These are phyloP conservation scores for Microbotryomycetes sp. DNA, from an alignment of 1,284 basidiomycete species.

Conservation along the genomic window DNA sequence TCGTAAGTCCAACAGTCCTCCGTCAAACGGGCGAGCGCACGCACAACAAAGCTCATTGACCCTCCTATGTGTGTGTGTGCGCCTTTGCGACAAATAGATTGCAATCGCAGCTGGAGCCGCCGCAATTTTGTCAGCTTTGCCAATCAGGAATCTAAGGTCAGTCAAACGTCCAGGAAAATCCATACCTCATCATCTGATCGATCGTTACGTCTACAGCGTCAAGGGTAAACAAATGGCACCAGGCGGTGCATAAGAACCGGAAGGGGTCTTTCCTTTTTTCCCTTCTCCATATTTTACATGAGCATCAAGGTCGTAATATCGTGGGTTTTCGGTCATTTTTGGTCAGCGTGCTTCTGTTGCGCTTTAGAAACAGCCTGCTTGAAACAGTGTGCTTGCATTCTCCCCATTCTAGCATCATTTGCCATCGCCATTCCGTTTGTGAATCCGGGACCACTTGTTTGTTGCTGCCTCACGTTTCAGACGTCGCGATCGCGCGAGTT, in stretches of 20 bases:
- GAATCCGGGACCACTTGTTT: no score
- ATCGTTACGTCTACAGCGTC: background rate
- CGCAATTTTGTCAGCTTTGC: slow-evolving; percentile 39
- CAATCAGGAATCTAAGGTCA: slow-evolving; percentile 39
- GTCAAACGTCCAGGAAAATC: no score
- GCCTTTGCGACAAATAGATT: background rate
- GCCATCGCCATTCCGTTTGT: no score
- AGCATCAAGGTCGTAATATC: no score
- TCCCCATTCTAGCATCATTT: no score
- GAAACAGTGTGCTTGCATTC: no score
- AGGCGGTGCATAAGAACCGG: slow-evolving; percentile 7
- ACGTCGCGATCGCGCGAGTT: no score
- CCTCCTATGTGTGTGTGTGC: background rate
- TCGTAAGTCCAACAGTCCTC: slow-evolving; percentile 44
- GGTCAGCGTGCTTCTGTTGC: no score
- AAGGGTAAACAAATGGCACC: slow-evolving; percentile 29
- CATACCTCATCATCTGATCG: background rate
- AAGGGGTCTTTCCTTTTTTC: background rate
- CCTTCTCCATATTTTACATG: background rate
- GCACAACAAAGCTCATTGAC: slow-evolving; percentile 4
- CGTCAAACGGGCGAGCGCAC: no score
- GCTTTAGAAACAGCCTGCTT: no score
- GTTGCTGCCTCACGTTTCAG: no score
- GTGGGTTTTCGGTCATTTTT: no score
- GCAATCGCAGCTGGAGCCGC: slow-evolving; percentile 35